Evolutionary conservation across 371 early-diverging fungal species (phyloP).

Genomic region (Mucor circinelloides): DNA sequence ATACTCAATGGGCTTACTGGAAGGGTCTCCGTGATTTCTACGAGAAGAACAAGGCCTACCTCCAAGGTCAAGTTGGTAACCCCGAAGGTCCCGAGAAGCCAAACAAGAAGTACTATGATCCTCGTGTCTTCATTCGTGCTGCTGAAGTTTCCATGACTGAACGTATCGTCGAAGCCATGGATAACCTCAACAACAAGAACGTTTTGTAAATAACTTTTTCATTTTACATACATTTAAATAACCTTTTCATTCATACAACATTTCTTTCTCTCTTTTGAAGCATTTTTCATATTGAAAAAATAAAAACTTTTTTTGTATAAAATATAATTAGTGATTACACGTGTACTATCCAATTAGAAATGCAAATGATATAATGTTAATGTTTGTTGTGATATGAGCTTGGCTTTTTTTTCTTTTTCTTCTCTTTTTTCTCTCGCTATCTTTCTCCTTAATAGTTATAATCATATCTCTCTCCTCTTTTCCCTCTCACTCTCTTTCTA

Average conservation of each 20-base stretch:
- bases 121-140: constrained; percentile 87
- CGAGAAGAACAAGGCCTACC: constrained; percentile 73
- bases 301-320: constrained; percentile 5
- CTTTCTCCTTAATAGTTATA: background rate
- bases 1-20: constrained; percentile 86
- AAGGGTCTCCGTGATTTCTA: constrained; percentile 74
- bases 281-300: constrained; percentile 3
- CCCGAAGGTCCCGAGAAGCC: constrained; percentile 90
- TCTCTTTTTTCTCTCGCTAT: background rate
- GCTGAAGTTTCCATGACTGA: constrained; percentile 82
- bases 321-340: background rate
- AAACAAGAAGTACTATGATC: constrained; percentile 95
- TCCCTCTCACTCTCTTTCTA: background rate
- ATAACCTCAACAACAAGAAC: constrained; percentile 74
- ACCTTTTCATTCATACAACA: constrained; percentile 4
- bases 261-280: background rate
- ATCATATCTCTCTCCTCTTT: constrained; percentile 1
- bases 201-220: constrained; percentile 58
- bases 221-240: background rate
- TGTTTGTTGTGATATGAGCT: background rate
- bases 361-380: background rate
- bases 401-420: background rate
- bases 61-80: constrained; percentile 90
- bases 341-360: constrained; percentile 6
- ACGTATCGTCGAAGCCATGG: constrained; percentile 80